Evolutionary conservation across 257 asterid genomes (phyloP).

Genomic region (Misopates orontium): DNA sequence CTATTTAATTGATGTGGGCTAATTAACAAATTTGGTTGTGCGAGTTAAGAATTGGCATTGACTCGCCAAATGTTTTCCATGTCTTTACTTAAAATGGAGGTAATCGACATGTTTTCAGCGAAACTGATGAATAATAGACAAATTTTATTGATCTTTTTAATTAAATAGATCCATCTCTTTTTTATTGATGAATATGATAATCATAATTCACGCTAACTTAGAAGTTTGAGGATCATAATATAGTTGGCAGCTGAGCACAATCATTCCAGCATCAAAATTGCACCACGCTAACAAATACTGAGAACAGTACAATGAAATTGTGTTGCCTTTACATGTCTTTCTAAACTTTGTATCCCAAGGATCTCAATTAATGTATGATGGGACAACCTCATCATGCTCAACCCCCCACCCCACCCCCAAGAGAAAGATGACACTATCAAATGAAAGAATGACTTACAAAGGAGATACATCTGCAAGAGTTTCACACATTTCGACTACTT

Average conservation of each 20-base stretch:
- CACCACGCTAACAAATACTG: not conserved
- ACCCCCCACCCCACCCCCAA: not conserved
- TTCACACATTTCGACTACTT: slow-evolving; percentile 36
- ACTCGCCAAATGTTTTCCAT: no score
- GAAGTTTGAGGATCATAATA: not conserved
- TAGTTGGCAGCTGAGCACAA: not conserved
- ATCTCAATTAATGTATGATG: not conserved
- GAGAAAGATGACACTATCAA: not conserved
- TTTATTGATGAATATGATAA: no score
- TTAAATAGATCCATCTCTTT: no score
- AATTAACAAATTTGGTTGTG: no score
- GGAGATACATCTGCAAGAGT: not conserved
- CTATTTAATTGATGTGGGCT: no score
- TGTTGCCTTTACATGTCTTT: slow-evolving; percentile 3
- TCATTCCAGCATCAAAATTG: not conserved
- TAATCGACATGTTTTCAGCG: no score
- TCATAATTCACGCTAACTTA: not conserved
- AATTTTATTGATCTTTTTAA: not conserved
- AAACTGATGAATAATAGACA: no score
- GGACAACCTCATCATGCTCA: not conserved
- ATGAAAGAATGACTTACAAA: slow-evolving; percentile 16
- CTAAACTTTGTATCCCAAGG: not conserved
- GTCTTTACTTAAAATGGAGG: no score
- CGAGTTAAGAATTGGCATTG: no score
- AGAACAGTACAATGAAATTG: not conserved